These are phyloP conservation scores for Penicillium sp. DNA, from an alignment of 2,329 filamentous ascomycete species.

Conservation along the genomic window DNA sequence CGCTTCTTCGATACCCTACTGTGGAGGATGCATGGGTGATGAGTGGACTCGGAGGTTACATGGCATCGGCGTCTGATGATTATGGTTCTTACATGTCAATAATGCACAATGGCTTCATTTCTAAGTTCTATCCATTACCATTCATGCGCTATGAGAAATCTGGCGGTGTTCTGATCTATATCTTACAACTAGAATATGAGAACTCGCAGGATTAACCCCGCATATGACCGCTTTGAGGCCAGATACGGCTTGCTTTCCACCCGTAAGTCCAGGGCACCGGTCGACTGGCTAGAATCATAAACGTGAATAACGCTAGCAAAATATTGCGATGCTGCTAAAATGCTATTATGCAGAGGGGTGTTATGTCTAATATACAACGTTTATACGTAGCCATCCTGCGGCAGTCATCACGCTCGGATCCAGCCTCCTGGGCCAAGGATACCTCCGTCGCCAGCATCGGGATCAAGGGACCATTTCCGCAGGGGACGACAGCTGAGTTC, in stretches of 20 bases:
- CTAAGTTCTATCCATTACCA: slow-evolving; percentile 3
- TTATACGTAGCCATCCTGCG: slow-evolving; percentile 5
- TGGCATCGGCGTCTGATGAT: slow-evolving; percentile 25
- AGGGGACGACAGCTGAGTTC: slow-evolving; percentile 58
- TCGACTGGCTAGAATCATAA: too few relatives aligned
- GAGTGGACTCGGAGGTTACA: slow-evolving; percentile 20
- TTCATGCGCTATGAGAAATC: not conserved
- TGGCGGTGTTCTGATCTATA: not conserved
- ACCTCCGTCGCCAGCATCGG: slow-evolving; percentile 57
- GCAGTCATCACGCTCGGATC: slow-evolving; percentile 39
- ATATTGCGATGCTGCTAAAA: too few relatives aligned
- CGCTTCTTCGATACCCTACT: slow-evolving; percentile 30
- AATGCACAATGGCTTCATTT: slow-evolving; percentile 6
- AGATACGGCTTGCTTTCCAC: too few relatives aligned
- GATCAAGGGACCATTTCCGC: slow-evolving; percentile 72
- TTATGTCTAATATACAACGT: slow-evolving; percentile 24
- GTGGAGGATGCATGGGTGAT: slow-evolving; percentile 22
- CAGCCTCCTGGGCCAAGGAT: slow-evolving; percentile 61
- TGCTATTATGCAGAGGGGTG: slow-evolving; percentile 1
- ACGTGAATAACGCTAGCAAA: too few relatives aligned
- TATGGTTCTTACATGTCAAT: slow-evolving; percentile 14
- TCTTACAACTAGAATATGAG: too few relatives aligned
- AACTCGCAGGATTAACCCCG: too few relatives aligned
- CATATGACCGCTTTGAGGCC: too few relatives aligned
- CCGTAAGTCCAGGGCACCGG: too few relatives aligned